Evolutionary conservation across 495 filamentous ascomycete genomes (phyloP).

Genomic region (Penicillium alfredii): DNA sequence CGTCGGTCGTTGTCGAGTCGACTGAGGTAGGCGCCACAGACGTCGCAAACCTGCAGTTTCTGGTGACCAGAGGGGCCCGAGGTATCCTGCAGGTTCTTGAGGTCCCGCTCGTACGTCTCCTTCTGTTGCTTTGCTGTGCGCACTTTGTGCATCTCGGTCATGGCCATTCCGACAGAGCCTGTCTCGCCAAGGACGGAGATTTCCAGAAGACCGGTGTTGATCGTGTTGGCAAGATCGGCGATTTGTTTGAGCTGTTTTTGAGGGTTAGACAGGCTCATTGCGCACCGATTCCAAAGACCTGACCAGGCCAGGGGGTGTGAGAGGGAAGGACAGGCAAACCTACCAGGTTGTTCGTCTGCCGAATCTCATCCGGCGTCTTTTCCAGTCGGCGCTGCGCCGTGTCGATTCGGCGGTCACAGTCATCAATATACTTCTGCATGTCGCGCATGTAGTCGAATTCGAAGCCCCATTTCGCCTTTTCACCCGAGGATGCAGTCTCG

Average conservation of each 20-base stretch:
- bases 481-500: conserved; percentile 56
- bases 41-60: conserved; percentile 97
- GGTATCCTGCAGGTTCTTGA: conserved; percentile 88
- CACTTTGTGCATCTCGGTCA: conserved; percentile 81
- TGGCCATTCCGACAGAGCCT: conserved; percentile 70
- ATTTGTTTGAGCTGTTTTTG: conserved; percentile 76
- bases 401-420: conserved; percentile 93
- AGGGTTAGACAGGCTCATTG: no score
- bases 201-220: conserved; percentile 79
- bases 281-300: no score
- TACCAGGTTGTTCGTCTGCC: conserved; percentile 85
- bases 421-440: conserved; percentile 90
- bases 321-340: conserved; percentile 3
- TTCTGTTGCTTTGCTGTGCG: conserved; percentile 74
- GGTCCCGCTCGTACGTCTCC: conserved; percentile 76
- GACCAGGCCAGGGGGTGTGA: no score
- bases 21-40: conserved; percentile 89
- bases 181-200: conserved; percentile 79
- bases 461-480: conserved; percentile 76
- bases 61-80: conserved; percentile 90
- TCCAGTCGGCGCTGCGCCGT: conserved; percentile 83
- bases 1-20: conserved; percentile 90
- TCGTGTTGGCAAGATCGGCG: conserved; percentile 67
- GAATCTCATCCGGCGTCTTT: conserved; percentile 96
- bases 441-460: conserved; percentile 96